Evolutionary conservation across 768 basidiomycete species (phyloP), one percentile per base, ranked within the genome.

Genomic region (Suillus americanus): DNA sequence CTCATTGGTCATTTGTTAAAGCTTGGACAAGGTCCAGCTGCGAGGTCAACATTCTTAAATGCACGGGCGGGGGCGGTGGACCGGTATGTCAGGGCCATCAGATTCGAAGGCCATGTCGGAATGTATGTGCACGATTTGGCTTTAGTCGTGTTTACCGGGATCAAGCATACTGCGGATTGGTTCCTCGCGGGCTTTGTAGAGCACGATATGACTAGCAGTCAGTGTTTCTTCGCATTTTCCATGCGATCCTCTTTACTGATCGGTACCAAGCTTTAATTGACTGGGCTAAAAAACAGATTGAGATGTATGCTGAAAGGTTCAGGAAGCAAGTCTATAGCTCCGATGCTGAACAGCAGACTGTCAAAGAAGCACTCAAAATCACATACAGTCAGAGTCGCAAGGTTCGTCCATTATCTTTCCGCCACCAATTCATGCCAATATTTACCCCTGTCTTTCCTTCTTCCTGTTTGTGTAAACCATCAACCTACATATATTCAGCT

Each of bases 161-260:
- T 99, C 74, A 96, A 97, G 74, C 94, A 99, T 72, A 97, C 96
- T 1, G 94, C 94, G 16, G 97, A 99, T 77, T 99, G 97, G 97
- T 99, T 94, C 76, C 81, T 98, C 69, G 89, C 91, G 1, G 95
- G 94, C 63, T 99, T 97, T 78, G 92, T 90, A 75, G 97, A 98
- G 76, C 95, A 97, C 73, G 89, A 95, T 68, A 92, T 93, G 66
- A 91, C 97, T 0, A 96, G 94, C 64, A 86, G 97, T 97, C 70
- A 67, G 93, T 82, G 0, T 20, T 12, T 23, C 16, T 43, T 28
- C 25, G 5, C 12, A 18, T 12, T 61, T 28, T 38, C 13, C 35
- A 51, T 55, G 30, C 50, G 10, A 4, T 28, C 30, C 48, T 30
- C 30, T 30, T 43, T 60, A 38, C 38, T 62, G 41, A 67, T 57